Percentiles rank a stretch among this genome's conserved stretches.
Conservation (phyloP, 1,284 basidiomycete genomes). For the Cryptococcus neoformans region DNA sequence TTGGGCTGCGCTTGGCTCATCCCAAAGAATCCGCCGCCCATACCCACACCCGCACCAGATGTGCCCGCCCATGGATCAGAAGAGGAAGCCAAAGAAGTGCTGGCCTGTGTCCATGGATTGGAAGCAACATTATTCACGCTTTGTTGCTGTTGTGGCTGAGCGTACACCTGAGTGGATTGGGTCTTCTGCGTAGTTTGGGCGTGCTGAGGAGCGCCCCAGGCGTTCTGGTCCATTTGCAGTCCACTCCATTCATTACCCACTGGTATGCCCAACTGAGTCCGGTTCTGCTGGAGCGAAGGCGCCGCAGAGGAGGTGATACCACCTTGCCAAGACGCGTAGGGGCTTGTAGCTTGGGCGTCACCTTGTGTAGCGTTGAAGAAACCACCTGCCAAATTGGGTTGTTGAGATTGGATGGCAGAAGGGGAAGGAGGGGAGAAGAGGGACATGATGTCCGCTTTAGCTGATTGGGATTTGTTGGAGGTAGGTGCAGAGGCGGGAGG, state of each 20-base stretch:
- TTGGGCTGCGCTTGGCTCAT: constrained; percentile 8
- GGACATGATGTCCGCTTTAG: constrained; percentile 50
- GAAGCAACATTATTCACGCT: neutral
- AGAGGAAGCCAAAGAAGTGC: neutral
- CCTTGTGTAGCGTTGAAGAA: constrained; percentile 19
- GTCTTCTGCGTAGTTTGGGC: constrained; percentile 1
- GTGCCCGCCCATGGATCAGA: constrained; percentile 26
- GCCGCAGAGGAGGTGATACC: constrained; percentile 31
- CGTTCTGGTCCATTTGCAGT: constrained; percentile 34
- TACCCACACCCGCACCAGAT: neutral
- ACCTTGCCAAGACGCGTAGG: constrained; percentile 37
- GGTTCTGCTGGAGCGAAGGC: constrained; percentile 17
- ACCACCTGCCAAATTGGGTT: neutral
- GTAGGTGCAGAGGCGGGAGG: neutral
- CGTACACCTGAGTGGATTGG: neutral
- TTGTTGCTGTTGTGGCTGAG: constrained; percentile 3
- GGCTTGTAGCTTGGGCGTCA: constrained; percentile 17
- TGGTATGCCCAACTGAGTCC: constrained; percentile 21
- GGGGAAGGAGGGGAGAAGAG: constrained; percentile 42
- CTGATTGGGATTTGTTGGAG: constrained; percentile 10
- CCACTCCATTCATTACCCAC: constrained; percentile 28
- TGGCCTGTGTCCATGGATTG: neutral
- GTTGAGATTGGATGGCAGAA: constrained; percentile 8
- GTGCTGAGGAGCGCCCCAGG: constrained; percentile 28
- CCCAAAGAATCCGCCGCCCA: constrained; percentile 13